Conservation (phyloP, 768 basidiomycete genomes). For the Strobilomyces echinocephalus region DNA sequence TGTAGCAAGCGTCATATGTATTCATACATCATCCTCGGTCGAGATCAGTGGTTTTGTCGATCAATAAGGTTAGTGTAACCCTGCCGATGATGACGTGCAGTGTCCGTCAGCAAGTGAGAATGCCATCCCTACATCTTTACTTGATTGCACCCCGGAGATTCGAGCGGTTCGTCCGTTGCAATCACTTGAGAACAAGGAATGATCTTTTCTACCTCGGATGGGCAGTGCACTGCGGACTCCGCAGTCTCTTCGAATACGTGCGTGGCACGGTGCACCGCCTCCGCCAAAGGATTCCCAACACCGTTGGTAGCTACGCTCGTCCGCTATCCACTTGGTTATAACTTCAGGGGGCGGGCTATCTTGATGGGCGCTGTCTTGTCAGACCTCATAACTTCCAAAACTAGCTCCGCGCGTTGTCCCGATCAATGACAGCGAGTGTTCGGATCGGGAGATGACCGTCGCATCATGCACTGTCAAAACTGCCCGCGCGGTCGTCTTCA, state of each 20-base stretch:
- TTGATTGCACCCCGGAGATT: conserved; percentile 4
- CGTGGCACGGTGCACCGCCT: not conserved
- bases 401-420: conserved; percentile 14
- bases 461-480: conserved; percentile 9
- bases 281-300: not conserved
- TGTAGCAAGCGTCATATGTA: not conserved
- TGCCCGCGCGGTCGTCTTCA: not conserved
- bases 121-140: not conserved
- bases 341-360: not conserved
- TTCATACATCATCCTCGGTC: conserved; percentile 2
- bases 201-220: not conserved
- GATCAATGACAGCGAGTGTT: conserved; percentile 18
- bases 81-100: conserved; percentile 11
- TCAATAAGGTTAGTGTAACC: conserved; percentile 7
- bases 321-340: not conserved
- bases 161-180: not conserved
- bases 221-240: not conserved
- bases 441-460: conserved; percentile 17
- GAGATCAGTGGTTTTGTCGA: conserved; percentile 3
- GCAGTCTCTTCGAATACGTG: not conserved
- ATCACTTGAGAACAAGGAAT: not conserved
- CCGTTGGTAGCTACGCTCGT: not conserved
- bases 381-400: conserved; percentile 10
- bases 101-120: not conserved
- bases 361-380: not conserved